A percentile compares a stretch with the other conserved stretches of the same genome.
phyloP scores from a whole-genome alignment of 345 rosid species.

The Brassica rapa region DNA sequence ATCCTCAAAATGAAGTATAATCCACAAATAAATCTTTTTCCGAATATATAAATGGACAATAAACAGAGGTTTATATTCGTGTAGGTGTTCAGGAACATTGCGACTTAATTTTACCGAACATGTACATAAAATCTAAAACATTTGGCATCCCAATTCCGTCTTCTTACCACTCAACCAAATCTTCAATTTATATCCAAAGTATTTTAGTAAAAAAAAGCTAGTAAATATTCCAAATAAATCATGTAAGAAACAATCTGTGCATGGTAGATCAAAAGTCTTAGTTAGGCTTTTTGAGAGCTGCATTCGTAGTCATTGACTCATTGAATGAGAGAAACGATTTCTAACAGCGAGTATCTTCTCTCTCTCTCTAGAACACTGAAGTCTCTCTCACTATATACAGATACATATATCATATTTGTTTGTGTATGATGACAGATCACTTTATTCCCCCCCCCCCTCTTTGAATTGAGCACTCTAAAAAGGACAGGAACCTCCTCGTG shows the following conservation, averaged over 20 bases:
- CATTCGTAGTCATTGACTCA: slow-evolving; percentile 5
- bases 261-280: neutral
- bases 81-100: too few relatives aligned
- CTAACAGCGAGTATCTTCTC: slow-evolving; percentile 10
- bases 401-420: neutral
- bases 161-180: too few relatives aligned
- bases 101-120: too few relatives aligned
- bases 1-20: too few relatives aligned
- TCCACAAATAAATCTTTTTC: too few relatives aligned
- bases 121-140: too few relatives aligned
- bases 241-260: neutral
- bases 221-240: neutral
- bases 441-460: slow-evolving; percentile 24
- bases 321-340: slow-evolving; percentile 8
- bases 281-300: neutral
- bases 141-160: too few relatives aligned
- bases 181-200: neutral
- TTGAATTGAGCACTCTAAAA: slow-evolving; percentile 45
- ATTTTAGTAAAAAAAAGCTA: neutral
- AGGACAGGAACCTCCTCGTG: slow-evolving; percentile 46
- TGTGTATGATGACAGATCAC: slow-evolving; percentile 39
- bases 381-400: neutral
- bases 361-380: slow-evolving; percentile 18
- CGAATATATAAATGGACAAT: too few relatives aligned
- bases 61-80: too few relatives aligned